Base-by-base conservation (phyloP, 2,329 filamentous ascomycete genomes). In the Fusarium floridanum region DNA sequence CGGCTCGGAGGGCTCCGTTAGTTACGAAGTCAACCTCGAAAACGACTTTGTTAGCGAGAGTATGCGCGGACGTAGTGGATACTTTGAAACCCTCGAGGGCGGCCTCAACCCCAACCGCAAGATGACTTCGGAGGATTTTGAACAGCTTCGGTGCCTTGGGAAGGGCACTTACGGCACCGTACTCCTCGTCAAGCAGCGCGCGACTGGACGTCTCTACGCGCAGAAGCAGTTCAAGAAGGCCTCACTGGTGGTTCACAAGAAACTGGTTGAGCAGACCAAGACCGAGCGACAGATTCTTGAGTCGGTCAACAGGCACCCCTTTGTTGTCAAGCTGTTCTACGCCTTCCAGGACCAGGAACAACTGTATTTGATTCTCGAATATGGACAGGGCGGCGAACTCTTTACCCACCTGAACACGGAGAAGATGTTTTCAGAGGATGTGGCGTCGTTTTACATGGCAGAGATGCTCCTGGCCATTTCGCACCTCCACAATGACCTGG, bases 151-250 rank as follows among this genome's bases (percentile, higher is more conserved):
- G 60, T 98, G 96, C 82, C 91, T 99, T 24, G 97, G 97, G 66
- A 98, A 98, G 82, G 97, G 97, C 59, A 95, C 97, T 16, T 99
- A 97, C 81, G 97, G 97, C 39, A 99, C 96, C 1, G 97, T 99
- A 12, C 86, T 98, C 55, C 89, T 99, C 32, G 97, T 99, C 71
- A 97, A 95, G 84, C 96, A 99, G 85, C 91, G 91, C 61, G 86
- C 91, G 34, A 98, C 95, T 2, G 97, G 97, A 48, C 92, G 94
- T 50, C 89, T 99, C 6, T 99, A 95, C 80, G 97, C 97, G 1
- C 97, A 99, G 86, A 99, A 99, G 86, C 96, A 98, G 84, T 97
- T 99, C 85, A 97, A 96, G 83, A 99, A 99, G 85, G 97, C 97
- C 1, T 97, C 95, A 10, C 87, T 99, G 62, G 95, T 95, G 1